Base-by-base conservation (phyloP, 2,329 filamentous ascomycete species). In the Xylaria sp. region DNA sequence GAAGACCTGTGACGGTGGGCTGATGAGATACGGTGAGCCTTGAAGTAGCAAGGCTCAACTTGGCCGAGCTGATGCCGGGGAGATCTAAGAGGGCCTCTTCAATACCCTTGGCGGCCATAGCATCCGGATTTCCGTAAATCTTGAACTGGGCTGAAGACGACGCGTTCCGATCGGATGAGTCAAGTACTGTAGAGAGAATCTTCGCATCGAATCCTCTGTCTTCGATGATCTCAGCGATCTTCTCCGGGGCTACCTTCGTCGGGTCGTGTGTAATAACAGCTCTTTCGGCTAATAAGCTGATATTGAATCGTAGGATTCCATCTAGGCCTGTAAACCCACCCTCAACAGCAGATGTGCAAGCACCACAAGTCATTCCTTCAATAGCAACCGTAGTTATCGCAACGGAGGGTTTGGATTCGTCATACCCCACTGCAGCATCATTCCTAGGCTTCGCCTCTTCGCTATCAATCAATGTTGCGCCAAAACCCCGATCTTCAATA, bases 311-410 rank as follows among this genome's bases (percentile, higher is more conserved):
- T 64, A 93, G 78, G 17, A 98, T 80, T 24, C 96, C 96, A 9
- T 92, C 89, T 1, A 95, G 81, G 70, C 87, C 88, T 72, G 89
- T 88, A 81, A 99, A 96, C 3, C 92, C 93, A 59, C 88, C 86
- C 76, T 98, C 93, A 1, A 98, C 90, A 5, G 95, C 94, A 1
- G 95, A 95, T 0, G 96, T 98, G 80, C 96, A 99, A 50, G 96
- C 93, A 24, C 95, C 95, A 78, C 96, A 98, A 1, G 96, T 99
- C 96, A 99, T 99, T 59, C 96, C 96, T 73, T 96, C 93, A 63
- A 99, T 93, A 4, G 92, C 90, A 19, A 99, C 86, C 0, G 94
- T 98, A 0, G 94, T 98, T 0, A 89, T 93, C 65, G 90, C 85
- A 3, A 87, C 75, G 59, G 82, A 81, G 70, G 83, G 79, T 65